A percentile compares a stretch with the other conserved stretches of the same genome.
These are phyloP conservation scores for Erucastrum elatum DNA, from an alignment of 345 rosid species.

Conservation along the genomic window DNA sequence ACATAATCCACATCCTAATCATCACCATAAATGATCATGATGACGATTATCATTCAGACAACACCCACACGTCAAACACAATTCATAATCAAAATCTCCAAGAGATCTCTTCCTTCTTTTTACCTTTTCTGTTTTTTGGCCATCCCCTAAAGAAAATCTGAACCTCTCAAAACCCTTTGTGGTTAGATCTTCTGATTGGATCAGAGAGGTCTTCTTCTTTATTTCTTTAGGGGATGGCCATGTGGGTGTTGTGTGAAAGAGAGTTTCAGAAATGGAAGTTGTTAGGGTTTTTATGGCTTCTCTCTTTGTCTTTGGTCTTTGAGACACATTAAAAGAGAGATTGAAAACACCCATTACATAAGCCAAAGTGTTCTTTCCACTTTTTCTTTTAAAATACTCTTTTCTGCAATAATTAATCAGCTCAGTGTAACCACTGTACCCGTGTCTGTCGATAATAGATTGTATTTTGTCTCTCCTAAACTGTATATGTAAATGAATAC, in stretches of 20 bases:
- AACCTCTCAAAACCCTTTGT: conserved; percentile 23
- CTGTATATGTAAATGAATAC: conserved; percentile 1
- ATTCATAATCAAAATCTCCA: background rate
- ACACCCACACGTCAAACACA: conserved; percentile 25
- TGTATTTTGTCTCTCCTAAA: background rate
- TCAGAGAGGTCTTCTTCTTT: conserved; percentile 28
- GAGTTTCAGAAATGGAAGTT: conserved; percentile 35
- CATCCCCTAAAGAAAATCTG: conserved; percentile 35
- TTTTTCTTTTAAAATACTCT: conserved; percentile 7
- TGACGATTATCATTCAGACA: conserved; percentile 26
- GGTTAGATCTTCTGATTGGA: conserved; percentile 26
- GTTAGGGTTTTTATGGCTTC: conserved; percentile 33
- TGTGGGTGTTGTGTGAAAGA: conserved; percentile 39
- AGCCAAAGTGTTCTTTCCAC: conserved; percentile 34
- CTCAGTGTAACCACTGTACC: conserved; percentile 8
- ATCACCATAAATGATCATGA: conserved; percentile 5
- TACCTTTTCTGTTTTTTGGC: conserved; percentile 28
- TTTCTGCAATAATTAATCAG: background rate
- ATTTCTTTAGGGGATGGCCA: conserved; percentile 36
- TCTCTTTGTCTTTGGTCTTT: conserved; percentile 43
- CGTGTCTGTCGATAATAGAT: conserved; percentile 1
- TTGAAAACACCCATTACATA: conserved; percentile 33
- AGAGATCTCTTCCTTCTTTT: conserved; percentile 14
- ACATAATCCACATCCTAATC: conserved; percentile 34
- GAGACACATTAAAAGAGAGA: conserved; percentile 33